Base-by-base conservation (phyloP, 2,329 filamentous ascomycete species). In the Diaporthe vexans region DNA sequence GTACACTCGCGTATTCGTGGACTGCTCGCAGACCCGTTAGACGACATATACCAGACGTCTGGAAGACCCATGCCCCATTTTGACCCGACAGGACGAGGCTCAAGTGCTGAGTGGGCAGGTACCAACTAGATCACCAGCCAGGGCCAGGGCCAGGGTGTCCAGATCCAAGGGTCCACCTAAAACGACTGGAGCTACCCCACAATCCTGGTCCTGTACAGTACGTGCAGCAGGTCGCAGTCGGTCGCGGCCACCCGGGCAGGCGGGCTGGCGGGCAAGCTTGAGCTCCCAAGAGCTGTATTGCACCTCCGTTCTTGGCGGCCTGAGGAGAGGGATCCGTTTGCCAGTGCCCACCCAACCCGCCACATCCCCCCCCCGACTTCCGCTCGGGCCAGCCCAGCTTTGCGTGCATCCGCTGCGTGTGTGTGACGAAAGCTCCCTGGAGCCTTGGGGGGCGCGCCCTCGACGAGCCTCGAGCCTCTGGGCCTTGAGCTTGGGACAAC, bases 371-470 rank as follows among this genome's bases (percentile, higher is more conserved):
- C 48, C 63, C 63, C 63, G 46, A 52, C 63, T 52, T 37, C 63
- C 63, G 63, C 63, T 29, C 33, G 48, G 63, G 33, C 63, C 63
- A 68, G 33, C 63, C 63, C 63, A 68, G 11, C 15, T 67, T 51
- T 51, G 63, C 29, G 46, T 26, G 46, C 63, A 67, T 67, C 46
- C 63, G 63, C 63, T 26, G 29, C 15, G 63, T 73, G 43, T 2
- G 63, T 73, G 43, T 75, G 73, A 75, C 73, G 73, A 73, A 73
- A 75, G 71, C 73, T 75, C 33, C 46, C 56, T 73, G 73, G 71
- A 73, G 73, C 73, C 73, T 75, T 54, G 61, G 17, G 40, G 17
- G 40, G 13, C 24, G 61, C n/a, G 24, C 21, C 43, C 15, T 48
- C 13, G 26, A 21, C 43, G 19, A 51, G 43, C 46, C 43, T 63